Conservation (phyloP, 768 basidiomycete species). For the Hericium rajendrae region DNA sequence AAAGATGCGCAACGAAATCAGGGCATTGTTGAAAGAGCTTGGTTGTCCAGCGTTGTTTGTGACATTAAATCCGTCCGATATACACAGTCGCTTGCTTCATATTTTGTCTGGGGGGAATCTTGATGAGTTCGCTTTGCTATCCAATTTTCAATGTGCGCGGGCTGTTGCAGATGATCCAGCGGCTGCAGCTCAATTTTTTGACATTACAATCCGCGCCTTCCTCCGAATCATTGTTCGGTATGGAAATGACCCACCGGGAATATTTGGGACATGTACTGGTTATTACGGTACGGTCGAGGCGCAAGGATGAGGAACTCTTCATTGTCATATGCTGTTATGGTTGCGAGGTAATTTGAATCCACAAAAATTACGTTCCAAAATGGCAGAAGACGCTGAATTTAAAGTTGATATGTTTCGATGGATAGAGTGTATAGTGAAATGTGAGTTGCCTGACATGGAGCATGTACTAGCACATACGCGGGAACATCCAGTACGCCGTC, state of each 20-base stretch:
- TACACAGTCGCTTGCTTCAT: conserved; percentile 32
- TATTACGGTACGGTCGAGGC: conserved; percentile 34
- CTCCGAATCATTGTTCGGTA: conserved; percentile 17
- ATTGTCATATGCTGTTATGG: conserved; percentile 35
- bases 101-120: conserved; percentile 28
- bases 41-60: not conserved
- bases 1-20: not conserved
- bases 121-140: conserved; percentile 23
- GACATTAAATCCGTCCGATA: conserved; percentile 29
- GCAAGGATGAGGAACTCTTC: conserved; percentile 28
- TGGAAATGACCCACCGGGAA: conserved; percentile 14
- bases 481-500: not conserved
- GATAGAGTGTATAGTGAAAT: conserved; percentile 21
- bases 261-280: conserved; percentile 24
- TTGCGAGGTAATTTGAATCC: conserved; percentile 16
- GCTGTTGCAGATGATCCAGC: conserved; percentile 31
- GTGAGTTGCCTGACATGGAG: conserved; percentile 12
- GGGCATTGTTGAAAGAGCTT: not conserved
- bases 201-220: conserved; percentile 29
- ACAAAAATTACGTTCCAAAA: not conserved
- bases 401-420: conserved; percentile 10
- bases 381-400: conserved; percentile 14
- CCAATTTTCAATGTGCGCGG: conserved; percentile 21
- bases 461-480: not conserved
- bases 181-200: conserved; percentile 32